A percentile compares a stretch with the other conserved stretches of the same genome.
phyloP scores from a whole-genome alignment of 1,139 yeast genomes.

The Pichia cactophila region DNA sequence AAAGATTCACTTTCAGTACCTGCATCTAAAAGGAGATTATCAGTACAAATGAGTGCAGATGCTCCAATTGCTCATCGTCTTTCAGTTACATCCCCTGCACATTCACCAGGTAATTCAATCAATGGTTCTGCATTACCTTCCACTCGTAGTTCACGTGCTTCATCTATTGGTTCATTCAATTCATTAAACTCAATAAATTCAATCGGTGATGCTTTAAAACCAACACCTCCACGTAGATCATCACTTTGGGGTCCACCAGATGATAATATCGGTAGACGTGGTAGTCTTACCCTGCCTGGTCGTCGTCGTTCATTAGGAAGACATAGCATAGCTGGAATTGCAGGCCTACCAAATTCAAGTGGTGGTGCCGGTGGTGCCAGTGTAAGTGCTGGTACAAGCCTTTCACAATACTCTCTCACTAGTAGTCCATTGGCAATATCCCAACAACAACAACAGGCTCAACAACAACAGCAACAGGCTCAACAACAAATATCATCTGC shows the following conservation, averaged over 20 bases:
- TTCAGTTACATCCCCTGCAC: constrained; percentile 6
- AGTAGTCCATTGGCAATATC: neutral
- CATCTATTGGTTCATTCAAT: constrained; percentile 8
- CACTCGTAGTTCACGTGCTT: constrained; percentile 13
- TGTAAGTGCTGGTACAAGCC: constrained; percentile 6
- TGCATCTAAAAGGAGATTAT: constrained; percentile 26
- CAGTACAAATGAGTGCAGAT: constrained; percentile 14
- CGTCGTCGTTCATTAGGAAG: neutral
- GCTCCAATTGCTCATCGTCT: neutral
- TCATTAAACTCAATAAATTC: neutral
- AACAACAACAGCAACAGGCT: neutral
- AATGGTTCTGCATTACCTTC: constrained; percentile 9
- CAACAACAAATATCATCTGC: neutral
- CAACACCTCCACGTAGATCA: neutral
- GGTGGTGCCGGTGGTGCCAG: neutral
- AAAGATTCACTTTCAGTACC: neutral
- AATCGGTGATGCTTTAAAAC: constrained; percentile 1
- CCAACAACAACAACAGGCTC: neutral
- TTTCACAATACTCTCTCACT: constrained; percentile 10
- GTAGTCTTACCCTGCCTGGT: neutral
- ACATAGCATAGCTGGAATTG: neutral
- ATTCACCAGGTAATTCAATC: constrained; percentile 5
- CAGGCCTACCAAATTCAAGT: neutral
- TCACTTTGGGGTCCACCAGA: neutral
- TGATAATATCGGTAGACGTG: neutral